Evolutionary conservation across 768 basidiomycete species (phyloP).

Genomic region (Tulasnella sp.): DNA sequence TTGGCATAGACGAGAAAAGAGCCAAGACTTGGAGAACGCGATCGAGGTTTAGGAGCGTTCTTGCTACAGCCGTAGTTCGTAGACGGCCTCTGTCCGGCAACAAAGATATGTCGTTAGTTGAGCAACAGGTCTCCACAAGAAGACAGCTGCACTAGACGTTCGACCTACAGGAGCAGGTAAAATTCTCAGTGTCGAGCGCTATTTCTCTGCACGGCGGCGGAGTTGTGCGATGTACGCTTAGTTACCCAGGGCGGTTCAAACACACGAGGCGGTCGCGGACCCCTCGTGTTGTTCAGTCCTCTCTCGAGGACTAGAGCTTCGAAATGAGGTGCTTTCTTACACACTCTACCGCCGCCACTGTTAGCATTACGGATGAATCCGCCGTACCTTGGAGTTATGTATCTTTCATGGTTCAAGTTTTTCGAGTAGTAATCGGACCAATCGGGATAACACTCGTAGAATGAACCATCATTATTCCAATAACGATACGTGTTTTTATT

Average conservation of each 20-base stretch:
- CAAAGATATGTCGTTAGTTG: neutral
- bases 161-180: neutral
- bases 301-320: conserved; percentile 17
- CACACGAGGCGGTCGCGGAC: neutral
- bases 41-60: neutral
- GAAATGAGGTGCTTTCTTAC: conserved; percentile 11
- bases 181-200: neutral
- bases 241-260: conserved; percentile 14
- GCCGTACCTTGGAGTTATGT: conserved; percentile 12
- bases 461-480: conserved; percentile 17
- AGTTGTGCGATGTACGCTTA: neutral
- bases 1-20: neutral
- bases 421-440: conserved; percentile 15
- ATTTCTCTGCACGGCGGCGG: neutral
- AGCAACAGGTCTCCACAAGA: neutral
- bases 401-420: neutral
- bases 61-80: no score
- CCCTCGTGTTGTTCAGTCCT: neutral
- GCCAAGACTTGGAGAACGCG: neutral
- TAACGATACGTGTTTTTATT: conserved; percentile 19
- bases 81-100: neutral
- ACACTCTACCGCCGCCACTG: neutral
- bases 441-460: conserved; percentile 16
- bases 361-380: conserved; percentile 1
- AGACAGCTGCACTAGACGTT: neutral